Evolutionary conservation across 495 filamentous ascomycete genomes (phyloP).

Genomic region (Beverwykella pulmonaria): DNA sequence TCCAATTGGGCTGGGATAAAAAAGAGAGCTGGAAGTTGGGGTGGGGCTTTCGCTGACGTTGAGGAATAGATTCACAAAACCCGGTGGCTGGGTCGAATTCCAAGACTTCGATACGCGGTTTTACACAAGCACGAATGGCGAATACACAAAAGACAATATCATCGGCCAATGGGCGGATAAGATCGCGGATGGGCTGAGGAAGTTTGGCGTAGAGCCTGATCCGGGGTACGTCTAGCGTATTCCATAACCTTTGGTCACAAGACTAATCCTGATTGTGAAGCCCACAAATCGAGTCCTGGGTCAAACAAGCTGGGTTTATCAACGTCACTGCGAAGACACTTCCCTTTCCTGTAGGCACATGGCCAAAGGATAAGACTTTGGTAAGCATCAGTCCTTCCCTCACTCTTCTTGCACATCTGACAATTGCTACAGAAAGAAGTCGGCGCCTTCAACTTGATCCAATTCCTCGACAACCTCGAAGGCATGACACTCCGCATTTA

Average conservation of each 20-base stretch:
- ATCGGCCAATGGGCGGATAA: conserved; percentile 41
- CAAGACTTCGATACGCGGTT: conserved; percentile 51
- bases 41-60: background rate
- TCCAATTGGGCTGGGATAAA: too few relatives aligned
- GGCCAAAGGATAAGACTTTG: conserved; percentile 40
- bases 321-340: conserved; percentile 43
- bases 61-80: conserved; percentile 42
- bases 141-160: conserved; percentile 42
- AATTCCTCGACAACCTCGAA: conserved; percentile 51
- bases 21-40: background rate
- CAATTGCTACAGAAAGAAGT: conserved; percentile 32
- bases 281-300: conserved; percentile 30
- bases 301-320: conserved; percentile 45
- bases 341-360: conserved; percentile 38
- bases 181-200: conserved; percentile 25
- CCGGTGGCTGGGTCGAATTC: conserved; percentile 60
- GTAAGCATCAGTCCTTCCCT: conserved; percentile 1
- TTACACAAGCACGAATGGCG: conserved; percentile 51
- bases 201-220: conserved; percentile 31
- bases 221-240: conserved; percentile 22
- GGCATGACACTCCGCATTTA: conserved; percentile 52
- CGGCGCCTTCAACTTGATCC: conserved; percentile 37
- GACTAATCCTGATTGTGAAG: background rate
- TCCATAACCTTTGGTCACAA: background rate
- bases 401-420: background rate